These are phyloP conservation scores for Trichoderma harzianum DNA, from an alignment of 2,329 filamentous ascomycete genomes.

Conservation along the genomic window DNA sequence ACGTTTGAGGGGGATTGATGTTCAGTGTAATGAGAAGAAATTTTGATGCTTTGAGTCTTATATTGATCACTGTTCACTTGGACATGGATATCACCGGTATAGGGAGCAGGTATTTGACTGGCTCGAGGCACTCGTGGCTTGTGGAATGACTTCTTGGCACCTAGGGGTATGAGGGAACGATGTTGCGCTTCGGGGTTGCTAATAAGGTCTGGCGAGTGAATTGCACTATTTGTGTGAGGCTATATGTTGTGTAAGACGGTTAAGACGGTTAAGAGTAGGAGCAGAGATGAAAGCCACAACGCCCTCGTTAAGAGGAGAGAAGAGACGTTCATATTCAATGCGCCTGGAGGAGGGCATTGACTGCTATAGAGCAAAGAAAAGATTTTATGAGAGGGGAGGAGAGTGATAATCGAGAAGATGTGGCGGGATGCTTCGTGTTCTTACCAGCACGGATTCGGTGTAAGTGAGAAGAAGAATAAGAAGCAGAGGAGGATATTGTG, in stretches of 20 bases:
- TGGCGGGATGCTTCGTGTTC: background rate
- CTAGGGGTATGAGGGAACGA: background rate
- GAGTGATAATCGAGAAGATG: background rate
- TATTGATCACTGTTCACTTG: background rate
- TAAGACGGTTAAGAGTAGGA: background rate
- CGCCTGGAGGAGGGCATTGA: background rate
- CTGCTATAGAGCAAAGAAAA: background rate
- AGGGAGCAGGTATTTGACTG: background rate
- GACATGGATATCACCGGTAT: background rate
- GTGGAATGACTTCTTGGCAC: background rate
- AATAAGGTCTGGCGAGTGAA: background rate
- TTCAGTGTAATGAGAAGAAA: background rate
- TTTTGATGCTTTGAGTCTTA: background rate
- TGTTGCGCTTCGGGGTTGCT: background rate
- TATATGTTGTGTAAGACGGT: background rate
- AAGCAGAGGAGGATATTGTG: background rate
- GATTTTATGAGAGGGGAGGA: background rate
- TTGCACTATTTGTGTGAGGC: background rate
- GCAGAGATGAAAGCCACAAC: background rate
- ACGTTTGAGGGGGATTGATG: background rate
- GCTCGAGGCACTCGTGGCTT: background rate
- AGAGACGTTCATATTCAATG: background rate
- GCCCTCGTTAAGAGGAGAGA: background rate
- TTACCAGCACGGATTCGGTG: background rate
- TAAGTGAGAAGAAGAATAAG: background rate